A percentile compares a stretch with the other conserved stretches of the same genome.
Evolutionary conservation across 257 asterid species (phyloP).

Genomic region (Solanum chilense): DNA sequence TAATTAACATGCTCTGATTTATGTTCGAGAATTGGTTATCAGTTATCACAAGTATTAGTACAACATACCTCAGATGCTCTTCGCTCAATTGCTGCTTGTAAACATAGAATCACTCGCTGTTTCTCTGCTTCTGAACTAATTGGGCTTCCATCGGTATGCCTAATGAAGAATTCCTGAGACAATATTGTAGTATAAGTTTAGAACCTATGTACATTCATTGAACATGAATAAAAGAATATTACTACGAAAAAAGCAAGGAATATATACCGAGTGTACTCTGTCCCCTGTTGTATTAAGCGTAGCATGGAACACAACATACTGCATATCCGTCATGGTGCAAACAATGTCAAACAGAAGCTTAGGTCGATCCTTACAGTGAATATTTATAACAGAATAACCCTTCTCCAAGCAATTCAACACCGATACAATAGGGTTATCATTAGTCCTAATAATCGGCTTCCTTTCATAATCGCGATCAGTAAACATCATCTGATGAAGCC

Average conservation of each 20-base stretch:
- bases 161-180: conserved; percentile 76
- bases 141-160: conserved; percentile 77
- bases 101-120: conserved; percentile 69
- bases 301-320: conserved; percentile 84
- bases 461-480: conserved; percentile 86
- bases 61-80: conserved; percentile 54
- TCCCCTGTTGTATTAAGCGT: conserved; percentile 57
- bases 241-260: neutral
- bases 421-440: conserved; percentile 38
- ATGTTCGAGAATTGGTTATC: neutral
- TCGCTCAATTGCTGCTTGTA: conserved; percentile 49
- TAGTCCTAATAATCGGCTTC: conserved; percentile 22
- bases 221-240: neutral
- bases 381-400: conserved; percentile 74
- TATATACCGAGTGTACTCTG: conserved; percentile 54
- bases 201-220: neutral
- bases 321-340: conserved; percentile 93
- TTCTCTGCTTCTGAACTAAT: conserved; percentile 79
- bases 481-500: conserved; percentile 99
- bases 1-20: neutral
- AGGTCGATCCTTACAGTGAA: conserved; percentile 72
- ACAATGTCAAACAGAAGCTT: conserved; percentile 85
- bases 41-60: neutral
- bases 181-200: conserved; percentile 1
- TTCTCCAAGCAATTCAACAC: conserved; percentile 73